Conservation (phyloP, 2,329 filamentous ascomycete species). For the Myriangium duriaei region DNA sequence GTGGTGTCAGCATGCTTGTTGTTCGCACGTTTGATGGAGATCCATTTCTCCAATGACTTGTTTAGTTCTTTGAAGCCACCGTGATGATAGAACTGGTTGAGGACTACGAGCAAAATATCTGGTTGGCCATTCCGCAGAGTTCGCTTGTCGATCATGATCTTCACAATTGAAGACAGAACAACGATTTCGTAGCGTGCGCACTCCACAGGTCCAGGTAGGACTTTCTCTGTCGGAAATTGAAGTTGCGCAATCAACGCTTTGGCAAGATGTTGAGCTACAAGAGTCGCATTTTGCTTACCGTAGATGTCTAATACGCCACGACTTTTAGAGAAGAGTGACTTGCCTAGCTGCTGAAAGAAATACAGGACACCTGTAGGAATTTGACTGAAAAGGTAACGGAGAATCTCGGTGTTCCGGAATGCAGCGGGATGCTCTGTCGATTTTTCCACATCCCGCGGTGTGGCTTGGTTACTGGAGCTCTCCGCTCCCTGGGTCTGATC, state of each 20-base stretch:
- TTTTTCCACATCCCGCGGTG: background rate
- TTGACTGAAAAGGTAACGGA: constrained; percentile 65
- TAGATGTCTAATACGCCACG: constrained; percentile 42
- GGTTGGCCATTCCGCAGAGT: constrained; percentile 39
- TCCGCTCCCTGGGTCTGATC: constrained; percentile 6
- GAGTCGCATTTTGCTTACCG: constrained; percentile 46
- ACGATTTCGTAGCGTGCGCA: constrained; percentile 62
- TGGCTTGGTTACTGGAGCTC: constrained; percentile 1
- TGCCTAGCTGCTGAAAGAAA: constrained; percentile 76
- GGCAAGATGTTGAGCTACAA: constrained; percentile 58
- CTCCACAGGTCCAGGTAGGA: constrained; percentile 45
- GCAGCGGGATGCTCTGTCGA: constrained; percentile 18
- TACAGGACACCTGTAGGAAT: constrained; percentile 69
- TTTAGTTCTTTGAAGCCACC: constrained; percentile 66
- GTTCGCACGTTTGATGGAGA: constrained; percentile 13
- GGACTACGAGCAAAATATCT: constrained; percentile 53
- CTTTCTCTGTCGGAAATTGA: constrained; percentile 32
- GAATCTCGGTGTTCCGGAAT: constrained; percentile 65
- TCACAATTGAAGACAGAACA: constrained; percentile 63
- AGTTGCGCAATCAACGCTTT: constrained; percentile 51
- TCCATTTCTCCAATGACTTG: constrained; percentile 23
- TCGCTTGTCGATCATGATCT: constrained; percentile 58
- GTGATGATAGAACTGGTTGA: constrained; percentile 75
- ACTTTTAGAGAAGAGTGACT: constrained; percentile 63
- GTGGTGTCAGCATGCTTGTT: constrained; percentile 13